Conservation (phyloP, 805 yeast species). For the Barnettozyma wickerhamii region DNA sequence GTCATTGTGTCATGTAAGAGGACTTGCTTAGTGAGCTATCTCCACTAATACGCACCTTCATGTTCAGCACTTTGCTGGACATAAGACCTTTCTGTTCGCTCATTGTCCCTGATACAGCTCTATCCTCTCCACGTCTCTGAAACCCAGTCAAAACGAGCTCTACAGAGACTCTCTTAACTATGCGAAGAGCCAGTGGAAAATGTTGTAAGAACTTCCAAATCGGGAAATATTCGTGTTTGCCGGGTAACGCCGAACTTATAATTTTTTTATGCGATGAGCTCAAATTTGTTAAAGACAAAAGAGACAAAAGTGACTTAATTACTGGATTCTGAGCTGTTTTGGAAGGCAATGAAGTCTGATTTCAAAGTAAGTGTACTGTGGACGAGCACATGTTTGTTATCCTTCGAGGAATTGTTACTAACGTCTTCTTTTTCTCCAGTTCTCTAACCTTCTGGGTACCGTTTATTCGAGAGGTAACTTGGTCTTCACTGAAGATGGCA, state of each 20-base stretch:
- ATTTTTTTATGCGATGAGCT: constrained; percentile 20
- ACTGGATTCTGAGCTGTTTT: too few species aligned
- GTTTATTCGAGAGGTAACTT: constrained; percentile 93
- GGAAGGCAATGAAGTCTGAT: constrained; percentile 74
- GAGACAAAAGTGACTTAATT: too few species aligned
- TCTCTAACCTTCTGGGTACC: constrained; percentile 88
- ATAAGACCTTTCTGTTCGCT: constrained; percentile 26
- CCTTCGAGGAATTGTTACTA: neutral
- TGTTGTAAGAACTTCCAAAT: neutral
- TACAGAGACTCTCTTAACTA: too few species aligned
- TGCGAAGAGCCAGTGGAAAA: too few species aligned
- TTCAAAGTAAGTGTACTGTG: constrained; percentile 33
- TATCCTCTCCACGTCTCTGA: neutral
- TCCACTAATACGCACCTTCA: constrained; percentile 38
- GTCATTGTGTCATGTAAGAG: neutral
- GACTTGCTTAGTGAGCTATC: neutral
- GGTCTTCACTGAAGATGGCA: constrained; percentile 82
- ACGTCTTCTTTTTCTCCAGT: constrained; percentile 35
- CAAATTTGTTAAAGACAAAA: neutral
- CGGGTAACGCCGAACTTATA: constrained; percentile 12
- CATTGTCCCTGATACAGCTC: constrained; percentile 3
- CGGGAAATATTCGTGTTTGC: constrained; percentile 2
- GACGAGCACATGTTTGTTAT: neutral
- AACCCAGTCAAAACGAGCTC: too few species aligned
- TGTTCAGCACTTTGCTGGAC: constrained; percentile 73